These are phyloP conservation scores for Sporothrix variecibatus DNA, from an alignment of 2,329 filamentous ascomycete species.

Conservation along the genomic window DNA sequence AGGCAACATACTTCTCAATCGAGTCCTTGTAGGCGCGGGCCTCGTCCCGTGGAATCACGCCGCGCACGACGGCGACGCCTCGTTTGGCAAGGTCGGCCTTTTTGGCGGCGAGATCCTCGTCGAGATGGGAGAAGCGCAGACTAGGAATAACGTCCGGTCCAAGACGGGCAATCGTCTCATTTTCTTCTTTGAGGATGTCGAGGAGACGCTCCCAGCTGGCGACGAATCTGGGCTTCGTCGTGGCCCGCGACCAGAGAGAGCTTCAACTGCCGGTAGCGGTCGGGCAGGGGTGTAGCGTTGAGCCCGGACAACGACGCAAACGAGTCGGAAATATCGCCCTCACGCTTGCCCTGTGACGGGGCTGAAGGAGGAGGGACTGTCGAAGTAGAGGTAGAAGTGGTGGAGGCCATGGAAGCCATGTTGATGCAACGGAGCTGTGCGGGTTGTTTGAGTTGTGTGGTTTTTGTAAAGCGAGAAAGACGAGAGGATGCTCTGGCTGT, in stretches of 20 bases:
- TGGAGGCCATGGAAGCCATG: constrained; percentile 30
- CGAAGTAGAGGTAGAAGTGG: background rate
- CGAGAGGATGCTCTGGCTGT: background rate
- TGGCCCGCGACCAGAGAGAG: constrained; percentile 52
- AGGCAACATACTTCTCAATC: constrained; percentile 63
- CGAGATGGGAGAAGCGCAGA: constrained; percentile 50
- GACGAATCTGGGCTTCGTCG: constrained; percentile 50
- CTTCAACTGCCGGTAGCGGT: constrained; percentile 59
- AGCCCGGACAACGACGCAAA: constrained; percentile 61
- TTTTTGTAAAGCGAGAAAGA: background rate
- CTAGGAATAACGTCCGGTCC: constrained; percentile 56
- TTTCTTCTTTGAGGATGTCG: constrained; percentile 31
- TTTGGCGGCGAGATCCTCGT: constrained; percentile 41
- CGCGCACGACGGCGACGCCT: constrained; percentile 64
- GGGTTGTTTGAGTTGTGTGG: no score
- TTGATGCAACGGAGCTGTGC: background rate
- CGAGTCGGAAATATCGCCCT: constrained; percentile 63
- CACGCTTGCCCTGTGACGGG: constrained; percentile 45
- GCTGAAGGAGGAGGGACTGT: background rate
- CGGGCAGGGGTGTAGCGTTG: constrained; percentile 50
- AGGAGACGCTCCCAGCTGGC: constrained; percentile 37
- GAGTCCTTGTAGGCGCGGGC: constrained; percentile 66
- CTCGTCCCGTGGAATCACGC: constrained; percentile 64
- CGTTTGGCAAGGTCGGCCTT: constrained; percentile 59
- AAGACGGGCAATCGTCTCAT: constrained; percentile 45